Percentiles rank a stretch among this genome's conserved stretches.
Evolutionary conservation across 2,329 filamentous ascomycete genomes (phyloP).

Genomic region (Colletotrichum eremochloae): DNA sequence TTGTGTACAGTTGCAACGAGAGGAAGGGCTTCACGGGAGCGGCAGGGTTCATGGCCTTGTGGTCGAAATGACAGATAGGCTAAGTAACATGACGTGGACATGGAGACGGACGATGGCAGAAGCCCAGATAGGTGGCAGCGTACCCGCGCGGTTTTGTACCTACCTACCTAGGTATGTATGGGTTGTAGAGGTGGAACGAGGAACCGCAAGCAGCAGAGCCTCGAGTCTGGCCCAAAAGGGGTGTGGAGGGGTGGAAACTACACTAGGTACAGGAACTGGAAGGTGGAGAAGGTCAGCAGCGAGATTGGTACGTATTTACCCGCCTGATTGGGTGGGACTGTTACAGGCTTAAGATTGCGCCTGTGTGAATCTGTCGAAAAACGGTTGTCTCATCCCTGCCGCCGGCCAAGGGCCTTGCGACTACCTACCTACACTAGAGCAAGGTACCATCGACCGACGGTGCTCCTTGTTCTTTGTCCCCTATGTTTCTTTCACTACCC

Average conservation of each 20-base stretch:
- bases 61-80: neutral
- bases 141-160: too few species aligned
- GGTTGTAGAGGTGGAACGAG: too few species aligned
- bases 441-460: constrained; percentile 26
- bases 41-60: neutral
- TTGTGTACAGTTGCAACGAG: neutral
- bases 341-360: constrained; percentile 29
- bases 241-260: neutral
- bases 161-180: too few species aligned
- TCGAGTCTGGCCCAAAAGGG: neutral
- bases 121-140: neutral
- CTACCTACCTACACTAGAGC: neutral
- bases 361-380: constrained; percentile 35
- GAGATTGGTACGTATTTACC: neutral
- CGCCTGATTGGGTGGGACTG: constrained; percentile 22
- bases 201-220: neutral
- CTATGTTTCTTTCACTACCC: neutral
- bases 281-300: neutral
- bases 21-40: constrained; percentile 12
- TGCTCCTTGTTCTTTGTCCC: constrained; percentile 12
- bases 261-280: neutral
- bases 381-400: constrained; percentile 40
- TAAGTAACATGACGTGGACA: neutral
- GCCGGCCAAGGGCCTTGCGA: constrained; percentile 11
- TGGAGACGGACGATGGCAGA: neutral